These are phyloP conservation scores for Mortierella antarctica DNA, from an alignment of 192 early-diverging fungal species.

Conservation along the genomic window DNA sequence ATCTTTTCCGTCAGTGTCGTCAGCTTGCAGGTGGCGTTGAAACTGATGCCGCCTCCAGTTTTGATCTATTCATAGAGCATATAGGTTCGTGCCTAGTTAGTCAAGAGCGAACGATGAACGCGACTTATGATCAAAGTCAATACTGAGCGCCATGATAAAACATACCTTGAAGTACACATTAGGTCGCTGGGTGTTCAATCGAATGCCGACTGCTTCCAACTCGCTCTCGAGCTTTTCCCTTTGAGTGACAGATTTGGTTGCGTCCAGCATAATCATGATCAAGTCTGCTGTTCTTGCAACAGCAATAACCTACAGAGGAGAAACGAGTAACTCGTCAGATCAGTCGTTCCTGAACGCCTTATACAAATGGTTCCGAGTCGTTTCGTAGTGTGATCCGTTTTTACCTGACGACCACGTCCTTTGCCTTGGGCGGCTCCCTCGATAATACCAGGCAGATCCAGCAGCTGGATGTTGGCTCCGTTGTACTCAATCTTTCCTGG, in stretches of 20 bases:
- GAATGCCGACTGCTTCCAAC: constrained; percentile 95
- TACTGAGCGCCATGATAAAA: neutral
- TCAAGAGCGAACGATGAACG: neutral
- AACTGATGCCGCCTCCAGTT: constrained; percentile 96
- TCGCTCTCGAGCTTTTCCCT: constrained; percentile 87
- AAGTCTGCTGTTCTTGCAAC: constrained; percentile 97
- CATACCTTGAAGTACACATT: constrained; percentile 95
- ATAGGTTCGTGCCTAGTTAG: neutral
- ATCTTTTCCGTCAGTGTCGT: constrained; percentile 89
- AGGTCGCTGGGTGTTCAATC: constrained; percentile 86
- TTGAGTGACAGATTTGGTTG: constrained; percentile 91
- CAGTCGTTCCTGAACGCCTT: neutral
- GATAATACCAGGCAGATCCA: constrained; percentile 99
- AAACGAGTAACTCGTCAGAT: neutral
- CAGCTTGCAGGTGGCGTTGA: constrained; percentile 91
- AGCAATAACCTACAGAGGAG: constrained; percentile 70
- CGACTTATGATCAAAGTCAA: neutral
- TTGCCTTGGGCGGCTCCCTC: constrained; percentile 98
- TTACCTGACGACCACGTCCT: constrained; percentile 95
- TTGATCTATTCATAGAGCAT: constrained; percentile 68
- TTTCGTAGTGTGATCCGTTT: neutral
- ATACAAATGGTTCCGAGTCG: too few species aligned
- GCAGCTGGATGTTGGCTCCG: constrained; percentile 95
- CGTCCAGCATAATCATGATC: constrained; percentile 98
- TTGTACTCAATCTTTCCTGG: constrained; percentile 96